A percentile compares a stretch with the other conserved stretches of the same genome.
Evolutionary conservation across 495 filamentous ascomycete species (phyloP).

Genomic region (Barbatosphaeria neglecta): DNA sequence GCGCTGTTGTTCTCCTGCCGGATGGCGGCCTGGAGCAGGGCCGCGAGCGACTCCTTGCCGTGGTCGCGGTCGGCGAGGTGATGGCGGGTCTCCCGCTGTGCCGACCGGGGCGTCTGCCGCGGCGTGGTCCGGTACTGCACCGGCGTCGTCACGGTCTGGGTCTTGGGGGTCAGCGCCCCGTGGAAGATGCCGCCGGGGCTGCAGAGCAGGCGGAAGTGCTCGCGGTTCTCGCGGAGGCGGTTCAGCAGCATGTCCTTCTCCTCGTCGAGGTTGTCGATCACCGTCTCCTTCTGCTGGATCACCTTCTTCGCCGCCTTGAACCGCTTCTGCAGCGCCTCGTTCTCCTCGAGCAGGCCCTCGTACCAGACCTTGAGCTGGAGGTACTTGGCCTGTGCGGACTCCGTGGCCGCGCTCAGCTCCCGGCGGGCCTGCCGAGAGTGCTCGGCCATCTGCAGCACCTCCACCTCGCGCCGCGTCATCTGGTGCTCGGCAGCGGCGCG

Average conservation of each 20-base stretch:
- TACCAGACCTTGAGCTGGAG: conserved; percentile 35
- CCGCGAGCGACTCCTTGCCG: conserved; percentile 53
- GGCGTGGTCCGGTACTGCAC: conserved; percentile 34
- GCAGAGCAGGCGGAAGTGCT: conserved; percentile 62
- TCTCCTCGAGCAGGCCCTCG: conserved; percentile 52
- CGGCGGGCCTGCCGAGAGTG: conserved; percentile 35
- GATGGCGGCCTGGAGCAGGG: conserved; percentile 61
- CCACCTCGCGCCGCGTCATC: conserved; percentile 81
- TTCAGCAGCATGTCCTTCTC: conserved; percentile 65
- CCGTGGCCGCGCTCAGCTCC: conserved; percentile 26
- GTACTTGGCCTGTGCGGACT: conserved; percentile 31
- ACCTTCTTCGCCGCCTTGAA: conserved; percentile 63
- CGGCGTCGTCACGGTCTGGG: conserved; percentile 33
- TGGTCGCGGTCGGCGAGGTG: conserved; percentile 22
- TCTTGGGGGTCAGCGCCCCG: conserved; percentile 41
- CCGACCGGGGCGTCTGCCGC: conserved; percentile 35
- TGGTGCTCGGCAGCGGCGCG: conserved; percentile 87
- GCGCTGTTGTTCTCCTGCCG: conserved; percentile 58
- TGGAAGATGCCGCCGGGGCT: conserved; percentile 45
- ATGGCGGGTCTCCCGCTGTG: conserved; percentile 23
- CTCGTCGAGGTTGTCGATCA: conserved; percentile 51
- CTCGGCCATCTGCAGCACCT: conserved; percentile 62
- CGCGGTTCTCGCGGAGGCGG: conserved; percentile 77
- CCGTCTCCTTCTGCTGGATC: conserved; percentile 55
- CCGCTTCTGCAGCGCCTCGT: conserved; percentile 48